Percentiles rank a stretch among this genome's conserved stretches.
phyloP scores from a whole-genome alignment of 2,329 filamentous ascomycete species.

The Cyphellophora attinorum region DNA sequence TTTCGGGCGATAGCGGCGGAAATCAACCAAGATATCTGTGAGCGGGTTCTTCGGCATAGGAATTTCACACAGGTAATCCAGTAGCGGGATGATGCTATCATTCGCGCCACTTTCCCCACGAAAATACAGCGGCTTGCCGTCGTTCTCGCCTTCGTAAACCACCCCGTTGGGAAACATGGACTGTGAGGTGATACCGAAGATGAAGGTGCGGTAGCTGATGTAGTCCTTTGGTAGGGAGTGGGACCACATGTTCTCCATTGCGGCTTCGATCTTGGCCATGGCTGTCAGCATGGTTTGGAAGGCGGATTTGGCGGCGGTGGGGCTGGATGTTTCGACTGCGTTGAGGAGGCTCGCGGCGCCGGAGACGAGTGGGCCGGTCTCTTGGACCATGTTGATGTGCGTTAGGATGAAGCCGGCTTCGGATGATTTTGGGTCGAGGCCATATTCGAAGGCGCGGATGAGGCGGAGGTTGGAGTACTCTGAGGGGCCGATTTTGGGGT shows the following conservation, averaged over 20 bases:
- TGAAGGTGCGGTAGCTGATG: constrained; percentile 87
- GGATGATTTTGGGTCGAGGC: constrained; percentile 74
- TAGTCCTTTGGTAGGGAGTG: constrained; percentile 78
- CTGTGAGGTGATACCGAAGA: constrained; percentile 89
- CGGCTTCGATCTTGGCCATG: constrained; percentile 61
- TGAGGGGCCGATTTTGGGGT: constrained; percentile 30
- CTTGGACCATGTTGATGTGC: constrained; percentile 88
- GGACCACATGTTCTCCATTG: constrained; percentile 90
- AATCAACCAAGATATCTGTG: constrained; percentile 79
- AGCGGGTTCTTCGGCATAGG: constrained; percentile 83
- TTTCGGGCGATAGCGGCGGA: constrained; percentile 77
- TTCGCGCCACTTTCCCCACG: constrained; percentile 90
- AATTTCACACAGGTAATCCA: constrained; percentile 79
- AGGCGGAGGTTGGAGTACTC: constrained; percentile 60
- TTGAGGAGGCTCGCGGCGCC: constrained; percentile 62
- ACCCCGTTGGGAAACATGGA: constrained; percentile 92
- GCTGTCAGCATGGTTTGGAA: constrained; percentile 53
- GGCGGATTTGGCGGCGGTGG: constrained; percentile 29
- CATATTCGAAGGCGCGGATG: constrained; percentile 83
- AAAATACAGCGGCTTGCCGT: constrained; percentile 64
- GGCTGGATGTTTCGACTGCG: constrained; percentile 29
- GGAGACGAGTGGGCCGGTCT: constrained; percentile 68
- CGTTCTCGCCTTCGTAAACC: constrained; percentile 67
- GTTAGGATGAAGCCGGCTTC: constrained; percentile 95
- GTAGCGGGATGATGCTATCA: constrained; percentile 84